Evolutionary conservation across 139 green algal genomes (phyloP).

Genomic region (Volvox africanus): DNA sequence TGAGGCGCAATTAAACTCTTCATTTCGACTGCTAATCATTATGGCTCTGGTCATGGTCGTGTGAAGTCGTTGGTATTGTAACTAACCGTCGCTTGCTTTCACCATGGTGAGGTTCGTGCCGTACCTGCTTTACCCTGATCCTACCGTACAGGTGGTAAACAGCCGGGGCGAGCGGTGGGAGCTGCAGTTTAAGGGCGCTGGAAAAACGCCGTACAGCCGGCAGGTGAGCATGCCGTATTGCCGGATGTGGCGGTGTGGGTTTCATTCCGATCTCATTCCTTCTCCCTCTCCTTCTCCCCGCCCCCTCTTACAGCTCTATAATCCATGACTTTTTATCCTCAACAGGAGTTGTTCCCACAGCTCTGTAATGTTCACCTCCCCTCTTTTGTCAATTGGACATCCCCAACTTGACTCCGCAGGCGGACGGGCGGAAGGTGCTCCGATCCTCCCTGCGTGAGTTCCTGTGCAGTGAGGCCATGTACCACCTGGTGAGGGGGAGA

Average conservation of each 20-base stretch:
- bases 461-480: conserved; percentile 78
- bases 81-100: too few species aligned
- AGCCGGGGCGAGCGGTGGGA: conserved; percentile 65
- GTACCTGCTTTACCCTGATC: background rate
- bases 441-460: conserved; percentile 82
- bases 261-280: background rate
- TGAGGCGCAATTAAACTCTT: too few species aligned
- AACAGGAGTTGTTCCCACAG: too few species aligned
- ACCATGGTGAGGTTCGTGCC: too few species aligned
- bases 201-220: conserved; percentile 69
- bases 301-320: too few species aligned
- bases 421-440: conserved; percentile 70
- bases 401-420: background rate
- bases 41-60: too few species aligned
- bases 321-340: too few species aligned
- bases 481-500: conserved; percentile 55
- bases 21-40: too few species aligned
- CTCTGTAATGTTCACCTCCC: too few species aligned
- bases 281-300: background rate
- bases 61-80: too few species aligned
- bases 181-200: conserved; percentile 77
- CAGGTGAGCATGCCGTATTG: background rate
- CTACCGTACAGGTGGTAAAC: conserved; percentile 70
- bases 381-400: too few species aligned
- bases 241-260: background rate